phyloP scores from a whole-genome alignment of 2,329 filamentous ascomycete species.

The Fusarium buxicola region DNA sequence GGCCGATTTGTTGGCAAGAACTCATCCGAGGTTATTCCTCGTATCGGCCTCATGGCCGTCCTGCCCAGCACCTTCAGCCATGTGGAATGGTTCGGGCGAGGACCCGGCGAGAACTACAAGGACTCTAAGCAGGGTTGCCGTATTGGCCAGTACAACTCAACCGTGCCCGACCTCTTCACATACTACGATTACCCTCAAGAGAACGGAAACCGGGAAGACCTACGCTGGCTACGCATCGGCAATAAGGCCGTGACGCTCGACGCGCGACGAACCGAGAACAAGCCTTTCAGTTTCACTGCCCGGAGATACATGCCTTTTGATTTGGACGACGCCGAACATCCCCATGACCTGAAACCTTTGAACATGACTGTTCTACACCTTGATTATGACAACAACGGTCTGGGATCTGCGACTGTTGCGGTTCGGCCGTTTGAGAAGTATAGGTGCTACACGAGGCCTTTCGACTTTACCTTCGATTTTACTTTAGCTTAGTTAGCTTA shows the following conservation, averaged over 20 bases:
- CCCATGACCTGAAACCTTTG: conserved; percentile 15
- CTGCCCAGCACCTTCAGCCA: background rate
- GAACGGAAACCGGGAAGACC: conserved; percentile 17
- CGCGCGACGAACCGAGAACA: background rate
- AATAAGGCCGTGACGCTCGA: conserved; percentile 11
- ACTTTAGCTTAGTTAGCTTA: conserved; percentile 1
- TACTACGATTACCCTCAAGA: conserved; percentile 31
- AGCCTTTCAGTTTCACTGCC: conserved; percentile 19
- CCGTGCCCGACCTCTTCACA: background rate
- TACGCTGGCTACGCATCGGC: conserved; percentile 11
- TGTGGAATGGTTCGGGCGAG: conserved; percentile 23
- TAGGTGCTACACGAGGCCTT: conserved; percentile 18
- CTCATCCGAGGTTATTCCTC: conserved; percentile 4
- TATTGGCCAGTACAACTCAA: conserved; percentile 8
- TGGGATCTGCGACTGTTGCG: conserved; percentile 15
- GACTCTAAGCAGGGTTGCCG: conserved; percentile 23
- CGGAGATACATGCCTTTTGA: conserved; percentile 27
- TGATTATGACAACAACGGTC: conserved; percentile 24
- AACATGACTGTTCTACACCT: conserved; percentile 25
- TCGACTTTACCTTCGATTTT: conserved; percentile 22
- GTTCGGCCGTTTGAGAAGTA: conserved; percentile 28
- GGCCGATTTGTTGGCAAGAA: conserved; percentile 15
- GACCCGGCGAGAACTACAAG: conserved; percentile 24
- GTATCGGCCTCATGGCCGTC: conserved; percentile 16
- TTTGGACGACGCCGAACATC: conserved; percentile 15